Percentiles rank a stretch among this genome's conserved stretches.
Conservation (phyloP, 345 rosid genomes). For the Pistacia integerrima region DNA sequence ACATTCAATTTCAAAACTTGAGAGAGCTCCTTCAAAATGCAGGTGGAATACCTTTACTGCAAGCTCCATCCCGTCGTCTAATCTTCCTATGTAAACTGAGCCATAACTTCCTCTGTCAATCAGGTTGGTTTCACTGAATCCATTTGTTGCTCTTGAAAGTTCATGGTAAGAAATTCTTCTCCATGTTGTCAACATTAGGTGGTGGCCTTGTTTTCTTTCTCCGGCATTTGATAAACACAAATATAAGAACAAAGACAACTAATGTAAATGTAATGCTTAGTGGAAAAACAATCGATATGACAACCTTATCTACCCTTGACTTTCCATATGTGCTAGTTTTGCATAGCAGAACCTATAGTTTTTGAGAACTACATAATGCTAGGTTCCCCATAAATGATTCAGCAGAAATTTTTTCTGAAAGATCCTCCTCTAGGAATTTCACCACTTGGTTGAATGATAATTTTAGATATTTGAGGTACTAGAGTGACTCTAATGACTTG, state of each 20-base stretch:
- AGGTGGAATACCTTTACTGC: constrained; percentile 25
- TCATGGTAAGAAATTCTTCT: constrained; percentile 15
- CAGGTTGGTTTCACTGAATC: constrained; percentile 18
- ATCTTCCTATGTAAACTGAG: constrained; percentile 18
- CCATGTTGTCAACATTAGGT: background rate
- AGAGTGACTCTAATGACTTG: background rate
- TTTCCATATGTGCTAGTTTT: background rate
- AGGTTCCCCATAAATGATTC: constrained; percentile 11
- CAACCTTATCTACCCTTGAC: background rate
- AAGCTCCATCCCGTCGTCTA: constrained; percentile 14
- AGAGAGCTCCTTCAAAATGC: constrained; percentile 2
- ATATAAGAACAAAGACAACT: background rate
- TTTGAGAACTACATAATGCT: constrained; percentile 7
- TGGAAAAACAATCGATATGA: background rate
- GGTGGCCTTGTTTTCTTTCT: background rate
- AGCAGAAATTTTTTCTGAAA: constrained; percentile 4
- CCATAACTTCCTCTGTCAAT: constrained; percentile 20
- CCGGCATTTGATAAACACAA: background rate
- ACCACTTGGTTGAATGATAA: constrained; percentile 21
- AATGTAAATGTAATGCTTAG: background rate
- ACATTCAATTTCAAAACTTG: background rate
- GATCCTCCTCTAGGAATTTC: constrained; percentile 21
- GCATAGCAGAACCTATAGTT: constrained; percentile 9
- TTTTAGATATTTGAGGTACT: background rate
- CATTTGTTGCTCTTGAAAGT: constrained; percentile 15